phyloP scores from a whole-genome alignment of 2,329 filamentous ascomycete genomes.

The Parafenestella ontariensis region DNA sequence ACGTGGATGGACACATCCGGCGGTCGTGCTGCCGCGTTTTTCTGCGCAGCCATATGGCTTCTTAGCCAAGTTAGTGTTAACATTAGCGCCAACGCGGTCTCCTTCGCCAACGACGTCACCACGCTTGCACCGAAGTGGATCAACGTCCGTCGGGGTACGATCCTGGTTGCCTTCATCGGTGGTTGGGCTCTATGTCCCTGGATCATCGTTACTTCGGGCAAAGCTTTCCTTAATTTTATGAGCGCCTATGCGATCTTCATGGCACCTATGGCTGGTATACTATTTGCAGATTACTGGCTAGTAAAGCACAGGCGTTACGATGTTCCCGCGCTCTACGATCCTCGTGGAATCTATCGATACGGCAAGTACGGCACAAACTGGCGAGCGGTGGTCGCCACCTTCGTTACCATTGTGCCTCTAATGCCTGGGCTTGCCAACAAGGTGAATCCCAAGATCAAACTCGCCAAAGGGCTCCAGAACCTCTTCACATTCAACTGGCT shows the following conservation, averaged over 20 bases:
- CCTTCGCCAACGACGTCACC: constrained; percentile 28
- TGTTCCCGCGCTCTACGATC: constrained; percentile 31
- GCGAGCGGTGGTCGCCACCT: constrained; percentile 23
- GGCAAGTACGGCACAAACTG: constrained; percentile 26
- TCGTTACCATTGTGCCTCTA: constrained; percentile 21
- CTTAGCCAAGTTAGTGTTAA: constrained; percentile 29
- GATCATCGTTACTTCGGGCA: constrained; percentile 28
- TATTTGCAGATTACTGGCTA: constrained; percentile 31
- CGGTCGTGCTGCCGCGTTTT: constrained; percentile 27
- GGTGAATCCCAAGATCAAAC: no score
- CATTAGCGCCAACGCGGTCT: constrained; percentile 31
- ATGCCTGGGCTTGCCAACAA: constrained; percentile 28
- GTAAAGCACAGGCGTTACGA: constrained; percentile 23
- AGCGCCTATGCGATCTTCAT: constrained; percentile 30
- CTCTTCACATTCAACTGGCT: no score
- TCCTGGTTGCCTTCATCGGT: constrained; percentile 21
- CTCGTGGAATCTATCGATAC: constrained; percentile 22
- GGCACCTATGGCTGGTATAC: constrained; percentile 26
- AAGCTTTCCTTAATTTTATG: constrained; percentile 35
- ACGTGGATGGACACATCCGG: constrained; percentile 17
- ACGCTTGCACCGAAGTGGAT: constrained; percentile 25
- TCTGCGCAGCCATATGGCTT: constrained; percentile 21
- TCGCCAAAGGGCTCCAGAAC: no score
- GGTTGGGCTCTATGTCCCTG: constrained; percentile 27
- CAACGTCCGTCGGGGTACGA: constrained; percentile 28